Base-by-base conservation (phyloP, 2,329 filamentous ascomycete species). In the Venturia nashicola region DNA sequence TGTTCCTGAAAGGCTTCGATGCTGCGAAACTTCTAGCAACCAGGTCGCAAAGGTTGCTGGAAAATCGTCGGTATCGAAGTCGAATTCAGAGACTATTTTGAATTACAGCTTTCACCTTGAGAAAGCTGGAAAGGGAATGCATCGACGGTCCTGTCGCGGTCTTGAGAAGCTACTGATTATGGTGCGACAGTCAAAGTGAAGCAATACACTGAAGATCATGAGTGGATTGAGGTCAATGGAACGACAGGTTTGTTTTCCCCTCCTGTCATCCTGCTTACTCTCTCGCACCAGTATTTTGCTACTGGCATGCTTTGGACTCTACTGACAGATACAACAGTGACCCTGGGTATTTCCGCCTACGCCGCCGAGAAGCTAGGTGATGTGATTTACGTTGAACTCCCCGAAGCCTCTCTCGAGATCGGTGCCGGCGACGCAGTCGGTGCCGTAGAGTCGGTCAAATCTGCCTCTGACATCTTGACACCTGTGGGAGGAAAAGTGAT, bases 391-490 rank as follows among this genome's bases (percentile, higher is more conserved):
- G 91, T 97, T 72, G 94, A 99, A 82, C 88, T 99, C 39, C 94
- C 94, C 64, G 81, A 87, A 69, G 73, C 81, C 64, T 87, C 85
- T 68, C 79, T 86, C 69, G 83, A 87, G 70, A 83, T 96, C 66
- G 77, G 78, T 65, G 83, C 86, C 65, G 91, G 91, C 71, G 93
- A 97, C 73, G 82, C 88, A 68, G 89, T 97, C 69, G 94, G 94
- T 69, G 91, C 93, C 66, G 93, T 99, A 70, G 94, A 99, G 81
- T 97, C 91, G 2, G 94, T 99, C 76, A 99, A 99, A 83, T 94
- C 89, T 67, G 94, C 94, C n/a, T 93, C 90, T 67, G 94, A 99
- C 75, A 96, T 99, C 80, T 88, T 96, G 79, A 87, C 91, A 16
- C 94, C 94, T 20, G 83, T 97, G 68, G 79, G 82, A 62, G 93